Evolutionary conservation across 352 stramenopile genomes (phyloP).

Genomic region (Phytophthora ramorum): DNA sequence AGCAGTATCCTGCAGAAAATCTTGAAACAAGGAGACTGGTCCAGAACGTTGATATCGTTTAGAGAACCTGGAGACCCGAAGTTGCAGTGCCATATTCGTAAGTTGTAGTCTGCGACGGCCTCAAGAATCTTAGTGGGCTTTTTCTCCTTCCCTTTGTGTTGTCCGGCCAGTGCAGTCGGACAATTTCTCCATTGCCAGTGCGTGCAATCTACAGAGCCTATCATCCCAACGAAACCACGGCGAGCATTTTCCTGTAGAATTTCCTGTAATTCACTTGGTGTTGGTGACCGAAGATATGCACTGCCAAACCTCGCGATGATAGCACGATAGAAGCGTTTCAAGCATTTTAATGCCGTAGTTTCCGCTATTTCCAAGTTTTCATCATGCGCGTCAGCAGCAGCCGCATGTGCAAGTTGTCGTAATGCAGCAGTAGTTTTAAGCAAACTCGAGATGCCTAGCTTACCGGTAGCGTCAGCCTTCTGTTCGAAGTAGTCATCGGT

Average conservation of each 20-base stretch:
- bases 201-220: neutral
- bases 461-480: neutral
- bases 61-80: constrained; percentile 6
- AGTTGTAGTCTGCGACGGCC: neutral
- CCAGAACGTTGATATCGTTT: constrained; percentile 9
- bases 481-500: constrained; percentile 8
- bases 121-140: neutral
- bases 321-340: too few relatives aligned
- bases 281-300: too few relatives aligned
- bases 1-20: neutral
- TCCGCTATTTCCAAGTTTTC: neutral
- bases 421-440: neutral
- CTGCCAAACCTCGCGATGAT: too few relatives aligned
- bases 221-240: constrained; percentile 3
- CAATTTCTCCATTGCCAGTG: constrained; percentile 1
- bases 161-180: neutral
- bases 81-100: constrained; percentile 9
- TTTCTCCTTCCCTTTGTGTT: neutral
- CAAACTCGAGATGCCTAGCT: neutral
- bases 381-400: neutral
- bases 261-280: too few relatives aligned
- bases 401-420: neutral
- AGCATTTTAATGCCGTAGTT: too few relatives aligned
- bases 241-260: too few relatives aligned
- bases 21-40: neutral